These are phyloP conservation scores for Melampsora larici-populina DNA, from an alignment of 1,284 basidiomycete species.

Conservation along the genomic window DNA sequence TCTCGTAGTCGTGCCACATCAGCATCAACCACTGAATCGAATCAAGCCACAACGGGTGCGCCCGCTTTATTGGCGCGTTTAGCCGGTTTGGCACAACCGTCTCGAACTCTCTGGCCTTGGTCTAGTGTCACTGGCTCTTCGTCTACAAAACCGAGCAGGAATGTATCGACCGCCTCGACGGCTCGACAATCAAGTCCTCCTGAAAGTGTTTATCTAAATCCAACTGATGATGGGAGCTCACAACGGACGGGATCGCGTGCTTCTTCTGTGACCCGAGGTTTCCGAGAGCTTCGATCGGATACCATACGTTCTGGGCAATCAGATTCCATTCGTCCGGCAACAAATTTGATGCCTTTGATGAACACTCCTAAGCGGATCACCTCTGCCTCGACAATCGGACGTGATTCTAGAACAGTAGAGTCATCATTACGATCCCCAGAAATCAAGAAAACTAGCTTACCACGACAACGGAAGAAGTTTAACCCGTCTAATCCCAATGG, in stretches of 20 bases:
- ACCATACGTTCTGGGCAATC: slow-evolving; percentile 20
- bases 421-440: slow-evolving; percentile 46
- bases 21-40: slow-evolving; percentile 33
- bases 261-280: slow-evolving; percentile 6
- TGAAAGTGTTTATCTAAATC: neutral
- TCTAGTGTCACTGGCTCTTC: neutral
- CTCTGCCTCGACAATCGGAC: slow-evolving; percentile 40
- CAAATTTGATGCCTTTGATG: slow-evolving; percentile 44
- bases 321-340: slow-evolving; percentile 35
- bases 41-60: slow-evolving; percentile 18
- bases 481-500: slow-evolving; percentile 59
- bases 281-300: slow-evolving; percentile 29
- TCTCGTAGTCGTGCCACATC: slow-evolving; percentile 31
- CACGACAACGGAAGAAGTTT: slow-evolving; percentile 56
- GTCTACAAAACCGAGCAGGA: neutral
- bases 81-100: slow-evolving; percentile 25
- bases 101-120: slow-evolving; percentile 42
- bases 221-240: neutral
- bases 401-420: slow-evolving; percentile 30
- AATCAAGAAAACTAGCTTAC: slow-evolving; percentile 21
- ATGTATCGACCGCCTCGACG: neutral
- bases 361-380: slow-evolving; percentile 19
- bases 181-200: slow-evolving; percentile 32
- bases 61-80: slow-evolving; percentile 37
- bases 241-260: neutral